Base-by-base conservation (phyloP, 2,329 filamentous ascomycete species). In the Nannizziopsis arthrosporioides region DNA sequence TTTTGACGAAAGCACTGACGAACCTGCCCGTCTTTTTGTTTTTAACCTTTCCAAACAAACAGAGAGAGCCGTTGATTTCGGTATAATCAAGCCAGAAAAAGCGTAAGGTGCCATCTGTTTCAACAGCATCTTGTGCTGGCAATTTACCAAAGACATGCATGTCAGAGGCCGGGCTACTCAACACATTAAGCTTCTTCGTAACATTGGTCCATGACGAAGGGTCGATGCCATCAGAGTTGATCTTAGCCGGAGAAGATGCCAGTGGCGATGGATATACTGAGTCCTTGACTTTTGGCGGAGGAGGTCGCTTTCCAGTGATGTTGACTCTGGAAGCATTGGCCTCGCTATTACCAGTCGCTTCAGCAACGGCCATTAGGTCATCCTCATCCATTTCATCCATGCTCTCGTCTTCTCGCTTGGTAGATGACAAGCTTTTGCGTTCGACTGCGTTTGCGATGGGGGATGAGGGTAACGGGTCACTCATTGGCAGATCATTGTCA, bases 21-120 rank as follows among this genome's bases (percentile, higher is more conserved):
- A 85, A 89, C 38, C 73, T 73, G 44, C 78, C 81, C 1, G 79
- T 85, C 58, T 81, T 84, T 65, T 89, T 94, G 69, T 95, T 88
- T 58, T 88, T 80, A 18, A 95, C 90, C 63, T 98, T 98, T 54
- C 92, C 92, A 61, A 98, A 96, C 9, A 98, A 75, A 63, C 88
- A 96, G 8, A 98, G 72, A 56, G 82, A 92, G 51, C 90, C 90
- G 59, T 89, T 88, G 62, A 94, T 73, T 62, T 98, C 92, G 0
- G 84, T 87, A 61, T 94, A 98, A 66, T 98, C 92, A 6, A 85
- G 84, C 92, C 92, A 98, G 70, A 95, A 98, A 71, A 98, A 87
- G 56, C 83, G 82, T 27, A 98, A 73, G 57, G 85, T 93, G 32
- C 90, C 92, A 60, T 98, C 89, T 53, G 85, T 81, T 63, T 96